Percentiles rank a stretch among this genome's conserved stretches.
Evolutionary conservation across 1,284 basidiomycete genomes (phyloP).

Genomic region (Bjerkandera adusta): DNA sequence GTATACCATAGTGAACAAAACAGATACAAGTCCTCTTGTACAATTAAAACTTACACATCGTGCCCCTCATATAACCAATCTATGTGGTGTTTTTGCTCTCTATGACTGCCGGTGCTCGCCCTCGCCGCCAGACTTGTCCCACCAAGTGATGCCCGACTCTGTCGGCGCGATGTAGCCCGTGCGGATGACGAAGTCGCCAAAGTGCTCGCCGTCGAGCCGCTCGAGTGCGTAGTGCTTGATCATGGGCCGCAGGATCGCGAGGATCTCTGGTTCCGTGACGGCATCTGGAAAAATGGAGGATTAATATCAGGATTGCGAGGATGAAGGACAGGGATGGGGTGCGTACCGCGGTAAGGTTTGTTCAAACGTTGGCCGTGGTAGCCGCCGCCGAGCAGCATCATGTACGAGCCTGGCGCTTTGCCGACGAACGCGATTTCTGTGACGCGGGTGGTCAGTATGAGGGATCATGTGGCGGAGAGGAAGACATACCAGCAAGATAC

Average conservation of each 20-base stretch:
- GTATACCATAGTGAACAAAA: neutral
- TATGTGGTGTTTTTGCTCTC: neutral
- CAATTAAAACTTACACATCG: neutral
- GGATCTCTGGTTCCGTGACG: slow-evolving; percentile 92
- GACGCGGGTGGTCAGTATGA: neutral
- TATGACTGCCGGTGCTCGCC: slow-evolving; percentile 42
- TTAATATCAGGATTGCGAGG: neutral
- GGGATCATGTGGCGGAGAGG: neutral
- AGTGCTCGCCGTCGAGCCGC: slow-evolving; percentile 85
- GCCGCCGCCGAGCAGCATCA: slow-evolving; percentile 95
- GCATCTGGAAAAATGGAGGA: slow-evolving; percentile 54
- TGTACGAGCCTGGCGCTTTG: slow-evolving; percentile 91
- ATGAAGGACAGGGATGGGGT: slow-evolving; percentile 1
- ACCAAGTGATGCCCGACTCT: slow-evolving; percentile 78
- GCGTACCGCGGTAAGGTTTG: slow-evolving; percentile 83
- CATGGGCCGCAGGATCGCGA: slow-evolving; percentile 88
- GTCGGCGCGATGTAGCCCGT: slow-evolving; percentile 83
- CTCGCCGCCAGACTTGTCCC: slow-evolving; percentile 77
- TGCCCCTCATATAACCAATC: too few species aligned
- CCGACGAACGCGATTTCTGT: slow-evolving; percentile 94
- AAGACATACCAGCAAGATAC: slow-evolving; percentile 77
- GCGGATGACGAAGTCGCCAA: slow-evolving; percentile 94
- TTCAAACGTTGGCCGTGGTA: slow-evolving; percentile 92
- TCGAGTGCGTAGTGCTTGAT: slow-evolving; percentile 93
- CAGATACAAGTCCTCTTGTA: neutral